A percentile compares a stretch with the other conserved stretches of the same genome.
Evolutionary conservation across 495 filamentous ascomycete genomes (phyloP).

Genomic region (Lophium mytilinum): DNA sequence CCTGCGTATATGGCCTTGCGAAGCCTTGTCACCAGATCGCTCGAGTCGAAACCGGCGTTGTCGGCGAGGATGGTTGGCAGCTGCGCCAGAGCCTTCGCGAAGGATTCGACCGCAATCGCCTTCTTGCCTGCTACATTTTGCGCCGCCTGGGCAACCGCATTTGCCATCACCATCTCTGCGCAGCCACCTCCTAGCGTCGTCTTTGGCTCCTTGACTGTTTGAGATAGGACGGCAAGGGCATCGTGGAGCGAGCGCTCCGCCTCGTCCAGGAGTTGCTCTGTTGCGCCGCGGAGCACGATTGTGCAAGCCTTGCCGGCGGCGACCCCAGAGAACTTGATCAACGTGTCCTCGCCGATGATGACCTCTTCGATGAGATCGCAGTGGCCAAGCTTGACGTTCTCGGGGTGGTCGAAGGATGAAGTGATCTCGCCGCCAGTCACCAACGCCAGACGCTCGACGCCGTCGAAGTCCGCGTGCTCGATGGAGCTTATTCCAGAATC

Average conservation of each 20-base stretch:
- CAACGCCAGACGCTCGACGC: slow-evolving; percentile 87
- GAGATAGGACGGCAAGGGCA: slow-evolving; percentile 90
- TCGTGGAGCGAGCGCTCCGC: slow-evolving; percentile 94
- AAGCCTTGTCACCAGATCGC: slow-evolving; percentile 83
- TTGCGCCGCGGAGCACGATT: slow-evolving; percentile 91
- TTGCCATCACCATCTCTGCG: slow-evolving; percentile 98
- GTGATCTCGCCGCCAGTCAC: slow-evolving; percentile 97
- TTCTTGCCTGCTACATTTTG: slow-evolving; percentile 95
- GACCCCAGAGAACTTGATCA: slow-evolving; percentile 96
- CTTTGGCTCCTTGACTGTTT: slow-evolving; percentile 89
- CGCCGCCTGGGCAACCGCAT: slow-evolving; percentile 89
- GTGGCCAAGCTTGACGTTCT: slow-evolving; percentile 88
- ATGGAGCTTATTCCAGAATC: slow-evolving; percentile 97
- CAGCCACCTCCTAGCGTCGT: slow-evolving; percentile 93
- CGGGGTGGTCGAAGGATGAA: slow-evolving; percentile 95
- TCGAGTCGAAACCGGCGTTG: slow-evolving; percentile 92
- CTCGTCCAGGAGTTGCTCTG: slow-evolving; percentile 93
- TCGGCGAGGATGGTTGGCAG: slow-evolving; percentile 95
- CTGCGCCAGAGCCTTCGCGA: slow-evolving; percentile 81
- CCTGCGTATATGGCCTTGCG: slow-evolving; percentile 91
- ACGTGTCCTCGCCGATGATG: slow-evolving; percentile 92
- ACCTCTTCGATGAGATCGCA: slow-evolving; percentile 97
- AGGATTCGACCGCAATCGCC: slow-evolving; percentile 83
- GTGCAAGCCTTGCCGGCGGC: slow-evolving; percentile 93
- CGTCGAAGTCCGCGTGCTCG: slow-evolving; percentile 98